A percentile compares a stretch with the other conserved stretches of the same genome.
These are phyloP conservation scores for Rozella allomycis DNA, from an alignment of 371 early-diverging fungal genomes.

Conservation along the genomic window DNA sequence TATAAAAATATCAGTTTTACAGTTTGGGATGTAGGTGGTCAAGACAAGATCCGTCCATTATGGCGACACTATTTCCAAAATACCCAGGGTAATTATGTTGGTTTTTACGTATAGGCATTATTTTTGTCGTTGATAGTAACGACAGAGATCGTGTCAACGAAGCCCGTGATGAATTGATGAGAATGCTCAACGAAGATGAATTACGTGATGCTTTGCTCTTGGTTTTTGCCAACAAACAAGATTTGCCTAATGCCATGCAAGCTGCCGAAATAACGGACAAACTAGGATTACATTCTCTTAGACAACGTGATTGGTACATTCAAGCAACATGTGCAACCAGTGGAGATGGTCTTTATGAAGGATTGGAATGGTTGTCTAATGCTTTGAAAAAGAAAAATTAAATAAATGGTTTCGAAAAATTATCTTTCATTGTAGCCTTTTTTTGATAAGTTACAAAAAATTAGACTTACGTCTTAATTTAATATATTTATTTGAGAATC, in stretches of 20 bases:
- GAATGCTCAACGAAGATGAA: conserved; percentile 73
- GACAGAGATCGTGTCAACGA: conserved; percentile 73
- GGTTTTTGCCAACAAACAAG: conserved; percentile 79
- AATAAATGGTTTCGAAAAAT: too few relatives aligned
- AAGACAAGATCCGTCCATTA: conserved; percentile 17
- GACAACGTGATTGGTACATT: conserved; percentile 73
- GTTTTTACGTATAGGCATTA: conserved; percentile 41
- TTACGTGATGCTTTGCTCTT: conserved; percentile 54
- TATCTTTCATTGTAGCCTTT: too few relatives aligned
- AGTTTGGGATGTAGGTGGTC: conserved; percentile 31
- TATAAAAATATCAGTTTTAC: conserved; percentile 14
- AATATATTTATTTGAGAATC: too few relatives aligned
- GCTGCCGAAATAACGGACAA: conserved; percentile 64
- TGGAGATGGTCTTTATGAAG: conserved; percentile 82
- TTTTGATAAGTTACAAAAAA: too few relatives aligned
- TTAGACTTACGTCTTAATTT: too few relatives aligned
- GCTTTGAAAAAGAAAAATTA: not conserved
- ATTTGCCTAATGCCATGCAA: conserved; percentile 67
- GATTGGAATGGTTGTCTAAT: not conserved
- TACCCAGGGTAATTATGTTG: conserved; percentile 7
- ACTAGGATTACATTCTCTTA: conserved; percentile 51
- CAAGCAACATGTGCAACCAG: conserved; percentile 80
- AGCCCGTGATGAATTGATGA: conserved; percentile 64
- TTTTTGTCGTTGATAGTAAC: conserved; percentile 85
- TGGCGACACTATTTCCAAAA: conserved; percentile 20